Base-by-base conservation (phyloP, 345 rosid genomes). In the Pistacia integerrima region DNA sequence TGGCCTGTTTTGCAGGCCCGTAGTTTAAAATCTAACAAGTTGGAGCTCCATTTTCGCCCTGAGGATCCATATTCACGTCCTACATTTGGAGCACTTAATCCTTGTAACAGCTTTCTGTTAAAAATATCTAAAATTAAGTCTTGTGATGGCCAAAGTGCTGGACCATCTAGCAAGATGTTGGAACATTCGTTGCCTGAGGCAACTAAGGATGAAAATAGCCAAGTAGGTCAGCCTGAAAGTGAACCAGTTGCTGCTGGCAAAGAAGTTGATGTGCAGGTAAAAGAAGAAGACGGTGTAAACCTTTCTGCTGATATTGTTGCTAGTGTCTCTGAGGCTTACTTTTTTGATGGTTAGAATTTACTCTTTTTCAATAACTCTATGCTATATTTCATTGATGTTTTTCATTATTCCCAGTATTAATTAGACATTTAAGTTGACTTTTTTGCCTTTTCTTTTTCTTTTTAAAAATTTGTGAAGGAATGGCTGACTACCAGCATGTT, bases 401-500 rank as follows among this genome's bases (percentile, higher is more conserved):
- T 60, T 49, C 69, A 63, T 61, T 48, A 16, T 49, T 11, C 57
- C 51, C 33, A 18, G 14, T 20, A 65, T 14, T 64, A 33, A 20
- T 55, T 4, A 51, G 41, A 68, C 25, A 38, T 4, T 46, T 30
- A 54, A 69, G 56, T 73, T 52, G 63, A 72, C 25, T 49, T 10
- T 71, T 71, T 61, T 22, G 59, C 17, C 35, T 41, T 54, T 64
- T 28, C 13, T 52, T 11, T 52, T 52, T 11, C 56, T 38, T 38
- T 38, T 38, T 44, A n/a, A 60, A 69, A 60, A 69, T 75, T 85
- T 62, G 30, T 63, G 3, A 79, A 94, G 98, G 99, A 70, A 93
- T 93, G 98, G 96, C 80, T 30, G 99, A 95, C 80, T 95, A 92
- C 78, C 99, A 95, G 85, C 98, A 93, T 87, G 98, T 95, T 63